Evolutionary conservation across 1,139 yeast genomes (phyloP).

Genomic region (Kodamaea fungicola): DNA sequence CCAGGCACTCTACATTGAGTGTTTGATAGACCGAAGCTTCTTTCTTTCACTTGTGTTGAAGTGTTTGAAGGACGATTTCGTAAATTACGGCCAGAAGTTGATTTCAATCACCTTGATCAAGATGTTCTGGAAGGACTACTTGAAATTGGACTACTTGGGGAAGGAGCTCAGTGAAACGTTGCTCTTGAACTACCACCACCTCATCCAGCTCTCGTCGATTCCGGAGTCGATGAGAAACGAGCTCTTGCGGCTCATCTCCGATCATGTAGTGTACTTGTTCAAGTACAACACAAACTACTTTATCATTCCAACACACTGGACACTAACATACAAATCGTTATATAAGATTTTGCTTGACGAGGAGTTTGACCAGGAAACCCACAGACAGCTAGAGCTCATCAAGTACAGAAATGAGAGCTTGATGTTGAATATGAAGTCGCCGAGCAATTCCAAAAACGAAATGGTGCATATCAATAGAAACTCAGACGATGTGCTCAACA

Average conservation of each 20-base stretch:
- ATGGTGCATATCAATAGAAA: constrained; percentile 25
- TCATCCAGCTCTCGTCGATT: constrained; percentile 15
- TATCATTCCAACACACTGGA: constrained; percentile 78
- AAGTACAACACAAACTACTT: constrained; percentile 63
- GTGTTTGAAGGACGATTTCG: constrained; percentile 50
- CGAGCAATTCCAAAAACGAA: constrained; percentile 1
- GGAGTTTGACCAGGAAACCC: constrained; percentile 21
- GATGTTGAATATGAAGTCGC: constrained; percentile 43
- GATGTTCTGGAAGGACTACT: constrained; percentile 69
- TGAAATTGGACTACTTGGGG: constrained; percentile 50
- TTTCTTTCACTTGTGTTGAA: constrained; percentile 64
- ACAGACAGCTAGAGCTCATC: constrained; percentile 55
- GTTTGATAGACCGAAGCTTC: constrained; percentile 56
- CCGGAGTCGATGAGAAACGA: constrained; percentile 18
- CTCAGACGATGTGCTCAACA: constrained; percentile 29
- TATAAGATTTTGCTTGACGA: constrained; percentile 24
- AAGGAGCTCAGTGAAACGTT: constrained; percentile 60
- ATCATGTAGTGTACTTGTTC: constrained; percentile 49
- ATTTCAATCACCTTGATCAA: constrained; percentile 54
- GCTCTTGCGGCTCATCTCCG: constrained; percentile 24
- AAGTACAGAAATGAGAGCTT: constrained; percentile 71
- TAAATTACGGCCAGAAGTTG: constrained; percentile 36
- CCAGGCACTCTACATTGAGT: constrained; percentile 65
- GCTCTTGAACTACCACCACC: constrained; percentile 38
- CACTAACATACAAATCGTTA: constrained; percentile 45